Evolutionary conservation across 495 filamentous ascomycete genomes (phyloP), one percentile per base, ranked within the genome.

Genomic region (Amniculicola lignicola): DNA sequence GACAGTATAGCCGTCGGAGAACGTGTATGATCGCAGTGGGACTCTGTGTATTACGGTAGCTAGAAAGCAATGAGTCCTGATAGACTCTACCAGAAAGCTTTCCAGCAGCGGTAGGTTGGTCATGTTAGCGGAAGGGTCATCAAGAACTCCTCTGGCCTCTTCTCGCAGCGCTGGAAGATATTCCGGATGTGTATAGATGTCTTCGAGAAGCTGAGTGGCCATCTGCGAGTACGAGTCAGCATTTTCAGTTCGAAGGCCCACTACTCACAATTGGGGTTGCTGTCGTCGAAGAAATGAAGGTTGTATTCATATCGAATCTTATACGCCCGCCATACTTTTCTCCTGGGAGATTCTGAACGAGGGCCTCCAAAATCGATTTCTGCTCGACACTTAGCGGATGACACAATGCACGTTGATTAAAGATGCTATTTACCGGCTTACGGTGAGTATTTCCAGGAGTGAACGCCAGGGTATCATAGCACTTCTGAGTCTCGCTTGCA

Each of bases 1-100:
- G 7, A 51, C 36, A 1, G 36, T 40, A 19, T 51, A 51, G 11
- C 48, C 48, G 23, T 51, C 48, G 14, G 27, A 36, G 48, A 51
- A 51, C 2, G 18, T 41, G 19, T 10, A 39, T 3, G 18, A 22
- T 18, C 41, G 14, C 31, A 51, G 21, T 11, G 10, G 14, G 15
- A 51, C 48, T 2, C 48, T 18, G 11, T 51, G 48, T 6, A 51
- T 28, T 12, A 31, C 28, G 6, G 18, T 39, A 23, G 19, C 19
- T 27, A 37, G 48, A 22, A 51, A 51, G 15, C 31, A 51, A 4
- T 51, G 11, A 7, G 10, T 39, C 2, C 48, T 33, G 22, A 23
- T 25, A 4, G 33, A 40, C 48, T 39, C 48, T 7, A 41, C 27
- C 5, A 38, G n/a, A 22, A 50, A 50, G 16, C 19, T 22, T 23